phyloP scores from a whole-genome alignment of 2,329 filamentous ascomycete genomes.

The Dactylonectria macrodidyma region DNA sequence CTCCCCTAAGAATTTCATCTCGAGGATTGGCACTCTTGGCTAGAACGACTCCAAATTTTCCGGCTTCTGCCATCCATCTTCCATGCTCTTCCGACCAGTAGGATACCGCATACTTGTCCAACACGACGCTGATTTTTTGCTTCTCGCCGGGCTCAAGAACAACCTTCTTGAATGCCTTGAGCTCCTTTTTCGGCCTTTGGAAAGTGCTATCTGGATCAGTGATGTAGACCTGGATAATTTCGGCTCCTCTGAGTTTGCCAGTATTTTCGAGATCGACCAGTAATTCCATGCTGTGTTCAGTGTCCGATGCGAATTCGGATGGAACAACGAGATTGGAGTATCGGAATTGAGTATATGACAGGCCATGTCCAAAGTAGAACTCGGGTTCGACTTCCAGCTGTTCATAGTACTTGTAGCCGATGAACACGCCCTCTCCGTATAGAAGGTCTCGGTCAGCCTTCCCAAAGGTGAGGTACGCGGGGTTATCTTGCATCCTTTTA shows the following conservation, averaged over 20 bases:
- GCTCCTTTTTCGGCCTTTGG: constrained; percentile 8
- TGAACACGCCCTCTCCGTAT: constrained; percentile 79
- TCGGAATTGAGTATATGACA: constrained; percentile 60
- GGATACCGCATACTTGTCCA: constrained; percentile 23
- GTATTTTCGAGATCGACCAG: neutral
- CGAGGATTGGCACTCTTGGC: neutral
- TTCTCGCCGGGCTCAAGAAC: neutral
- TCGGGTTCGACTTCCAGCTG: constrained; percentile 69
- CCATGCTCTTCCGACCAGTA: constrained; percentile 11
- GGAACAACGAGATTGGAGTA: constrained; percentile 53
- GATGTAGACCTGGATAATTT: constrained; percentile 16
- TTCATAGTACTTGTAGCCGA: constrained; percentile 81
- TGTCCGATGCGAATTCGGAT: neutral
- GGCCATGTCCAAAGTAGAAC: constrained; percentile 76
- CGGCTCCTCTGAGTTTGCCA: neutral
- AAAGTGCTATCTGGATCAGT: neutral
- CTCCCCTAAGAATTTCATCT: neutral
- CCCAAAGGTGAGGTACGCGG: constrained; percentile 79
- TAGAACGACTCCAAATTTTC: neutral
- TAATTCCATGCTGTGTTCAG: neutral
- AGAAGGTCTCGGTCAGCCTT: constrained; percentile 61
- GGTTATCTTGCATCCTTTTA: constrained; percentile 71
- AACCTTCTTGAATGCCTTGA: constrained; percentile 18
- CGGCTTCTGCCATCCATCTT: constrained; percentile 13
- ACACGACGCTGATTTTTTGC: neutral